A percentile compares a stretch with the other conserved stretches of the same genome.
These are phyloP conservation scores for Tolypocladium nubicola DNA, from an alignment of 2,329 filamentous ascomycete genomes.

Conservation along the genomic window DNA sequence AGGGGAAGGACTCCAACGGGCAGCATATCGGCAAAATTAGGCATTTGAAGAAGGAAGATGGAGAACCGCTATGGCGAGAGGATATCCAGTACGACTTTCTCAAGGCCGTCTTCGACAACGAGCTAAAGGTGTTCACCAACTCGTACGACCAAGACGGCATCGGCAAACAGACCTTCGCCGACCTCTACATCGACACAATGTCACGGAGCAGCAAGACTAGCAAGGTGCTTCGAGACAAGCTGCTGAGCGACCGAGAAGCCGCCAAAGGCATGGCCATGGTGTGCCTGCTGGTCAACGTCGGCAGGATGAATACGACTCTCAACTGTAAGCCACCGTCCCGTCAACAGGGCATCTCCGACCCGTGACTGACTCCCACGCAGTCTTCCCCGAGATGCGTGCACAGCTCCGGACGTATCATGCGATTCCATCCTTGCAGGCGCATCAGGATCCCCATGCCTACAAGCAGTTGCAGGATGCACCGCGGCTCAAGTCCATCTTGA, in stretches of 20 bases:
- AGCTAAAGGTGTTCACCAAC: constrained; percentile 73
- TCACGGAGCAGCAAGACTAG: constrained; percentile 97
- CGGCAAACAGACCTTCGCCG: constrained; percentile 72
- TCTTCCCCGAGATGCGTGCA: constrained; percentile 98
- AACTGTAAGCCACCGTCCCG: constrained; percentile 58
- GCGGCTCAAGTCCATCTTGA: constrained; percentile 90
- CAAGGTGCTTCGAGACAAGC: constrained; percentile 94
- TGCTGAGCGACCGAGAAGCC: constrained; percentile 81
- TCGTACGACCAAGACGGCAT: constrained; percentile 58
- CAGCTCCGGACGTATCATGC: constrained; percentile 96
- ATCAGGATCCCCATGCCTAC: constrained; percentile 90
- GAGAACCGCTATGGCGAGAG: constrained; percentile 74
- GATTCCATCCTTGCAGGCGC: constrained; percentile 89
- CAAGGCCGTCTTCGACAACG: constrained; percentile 67
- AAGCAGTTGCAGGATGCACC: constrained; percentile 97
- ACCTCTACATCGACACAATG: constrained; percentile 98
- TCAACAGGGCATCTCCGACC: constrained; percentile 4
- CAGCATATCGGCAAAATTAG: constrained; percentile 58
- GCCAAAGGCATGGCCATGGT: constrained; percentile 99
- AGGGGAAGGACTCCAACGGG: constrained; percentile 22
- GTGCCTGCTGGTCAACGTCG: constrained; percentile 91
- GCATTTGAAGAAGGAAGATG: constrained; percentile 81
- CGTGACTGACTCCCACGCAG: constrained; percentile 32
- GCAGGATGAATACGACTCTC: constrained; percentile 95
- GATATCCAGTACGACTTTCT: constrained; percentile 88